phyloP scores from a whole-genome alignment of 371 early-diverging fungal genomes.

The Zopfochytrium polystomum region DNA sequence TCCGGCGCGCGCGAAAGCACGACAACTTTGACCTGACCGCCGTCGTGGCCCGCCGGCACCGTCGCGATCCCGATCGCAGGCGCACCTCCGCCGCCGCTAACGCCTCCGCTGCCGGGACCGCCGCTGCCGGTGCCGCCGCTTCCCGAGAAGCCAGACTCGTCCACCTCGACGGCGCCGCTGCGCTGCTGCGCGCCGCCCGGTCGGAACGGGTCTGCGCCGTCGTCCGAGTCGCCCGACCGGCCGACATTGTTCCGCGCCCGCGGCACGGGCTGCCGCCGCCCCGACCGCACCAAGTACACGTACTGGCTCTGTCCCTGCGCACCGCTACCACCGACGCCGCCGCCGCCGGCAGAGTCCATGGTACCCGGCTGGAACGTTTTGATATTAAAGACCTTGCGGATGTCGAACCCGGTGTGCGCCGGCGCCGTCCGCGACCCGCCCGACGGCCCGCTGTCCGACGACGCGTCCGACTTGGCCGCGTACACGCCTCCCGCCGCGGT shows the following conservation, averaged over 20 bases:
- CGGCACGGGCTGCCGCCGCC: not conserved
- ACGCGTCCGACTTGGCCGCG: not conserved
- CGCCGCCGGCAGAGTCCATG: not conserved
- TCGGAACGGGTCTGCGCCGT: too few species aligned
- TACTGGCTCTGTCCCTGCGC: slow-evolving; percentile 4
- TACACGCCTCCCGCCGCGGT: not conserved
- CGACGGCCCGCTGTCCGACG: not conserved
- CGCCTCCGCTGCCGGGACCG: not conserved
- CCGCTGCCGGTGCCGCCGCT: too few species aligned
- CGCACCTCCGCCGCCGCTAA: too few species aligned
- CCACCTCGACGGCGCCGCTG: not conserved
- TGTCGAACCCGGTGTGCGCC: not conserved
- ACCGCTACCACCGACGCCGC: not conserved
- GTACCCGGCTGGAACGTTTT: not conserved
- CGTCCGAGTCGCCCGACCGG: not conserved
- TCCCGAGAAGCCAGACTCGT: not conserved
- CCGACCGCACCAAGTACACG: slow-evolving; percentile 13
- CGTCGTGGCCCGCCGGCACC: not conserved
- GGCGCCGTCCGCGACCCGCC: not conserved
- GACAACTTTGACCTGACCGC: not conserved
- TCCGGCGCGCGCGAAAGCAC: slow-evolving; percentile 4
- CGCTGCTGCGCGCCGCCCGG: not conserved
- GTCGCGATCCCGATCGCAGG: not conserved
- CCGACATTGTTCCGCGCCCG: not conserved
- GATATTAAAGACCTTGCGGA: slow-evolving; percentile 13